Conservation (phyloP, 345 rosid genomes). For the Arabis hirsuta region DNA sequence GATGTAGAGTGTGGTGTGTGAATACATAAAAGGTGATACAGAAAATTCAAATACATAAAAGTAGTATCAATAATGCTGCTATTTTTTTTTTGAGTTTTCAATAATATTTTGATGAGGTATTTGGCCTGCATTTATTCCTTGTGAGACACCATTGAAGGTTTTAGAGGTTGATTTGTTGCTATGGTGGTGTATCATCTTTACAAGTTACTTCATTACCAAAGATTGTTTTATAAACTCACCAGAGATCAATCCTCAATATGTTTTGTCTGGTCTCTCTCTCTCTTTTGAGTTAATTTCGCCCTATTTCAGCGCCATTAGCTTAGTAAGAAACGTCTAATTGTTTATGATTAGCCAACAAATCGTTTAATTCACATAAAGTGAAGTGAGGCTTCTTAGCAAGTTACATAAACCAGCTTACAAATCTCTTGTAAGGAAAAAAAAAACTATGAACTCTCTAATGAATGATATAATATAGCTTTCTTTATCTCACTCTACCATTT, state of each 20-base stretch:
- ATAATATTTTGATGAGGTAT: neutral
- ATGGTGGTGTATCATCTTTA: conserved; percentile 8
- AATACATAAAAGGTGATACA: conserved; percentile 75
- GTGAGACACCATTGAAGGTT: conserved; percentile 17
- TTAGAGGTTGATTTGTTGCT: conserved; percentile 11
- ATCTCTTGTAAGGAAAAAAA: conserved; percentile 29
- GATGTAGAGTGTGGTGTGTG: conserved; percentile 71
- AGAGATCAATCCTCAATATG: neutral
- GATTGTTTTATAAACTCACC: neutral
- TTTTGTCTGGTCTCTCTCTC: neutral
- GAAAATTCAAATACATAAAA: conserved; percentile 59
- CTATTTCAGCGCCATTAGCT: neutral
- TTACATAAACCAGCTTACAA: conserved; percentile 28
- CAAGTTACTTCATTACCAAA: conserved; percentile 16
- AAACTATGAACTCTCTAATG: conserved; percentile 6
- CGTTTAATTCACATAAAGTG: conserved; percentile 10
- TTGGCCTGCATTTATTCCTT: conserved; percentile 4
- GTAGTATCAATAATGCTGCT: conserved; percentile 38
- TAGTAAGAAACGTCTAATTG: neutral
- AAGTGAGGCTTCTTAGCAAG: conserved; percentile 10
- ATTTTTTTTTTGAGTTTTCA: neutral
- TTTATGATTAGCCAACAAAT: conserved; percentile 12
- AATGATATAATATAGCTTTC: conserved; percentile 4
- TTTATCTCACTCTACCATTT: conserved; percentile 14
- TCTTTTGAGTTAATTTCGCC: neutral